phyloP scores from a whole-genome alignment of 164 flowering plant species.

The Tetracentron sinense region DNA sequence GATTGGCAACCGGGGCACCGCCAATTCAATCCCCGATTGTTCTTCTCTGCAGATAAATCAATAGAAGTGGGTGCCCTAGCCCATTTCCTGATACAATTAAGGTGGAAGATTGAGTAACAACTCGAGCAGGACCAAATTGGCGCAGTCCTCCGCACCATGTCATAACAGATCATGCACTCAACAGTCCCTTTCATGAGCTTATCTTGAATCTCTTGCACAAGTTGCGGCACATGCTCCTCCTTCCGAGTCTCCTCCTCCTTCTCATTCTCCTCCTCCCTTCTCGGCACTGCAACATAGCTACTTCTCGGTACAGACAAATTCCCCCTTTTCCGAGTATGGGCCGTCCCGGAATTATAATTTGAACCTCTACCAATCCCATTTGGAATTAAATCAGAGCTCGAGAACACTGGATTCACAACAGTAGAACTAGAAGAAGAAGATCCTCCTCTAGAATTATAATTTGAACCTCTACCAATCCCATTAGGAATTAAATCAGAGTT shows the following conservation, averaged over 20 bases:
- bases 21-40: conserved; percentile 85
- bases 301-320: conserved; percentile 23
- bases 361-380: conserved; percentile 20
- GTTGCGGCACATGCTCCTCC: conserved; percentile 57
- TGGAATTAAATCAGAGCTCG: conserved; percentile 8
- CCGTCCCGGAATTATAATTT: conserved; percentile 4
- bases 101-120: conserved; percentile 84
- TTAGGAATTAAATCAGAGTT: conserved; percentile 8
- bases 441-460: conserved; percentile 6
- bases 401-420: too few species aligned
- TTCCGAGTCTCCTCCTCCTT: conserved; percentile 18
- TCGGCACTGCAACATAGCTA: conserved; percentile 16
- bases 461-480: conserved; percentile 19
- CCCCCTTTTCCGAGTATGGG: conserved; percentile 24
- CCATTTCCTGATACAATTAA: conserved; percentile 89
- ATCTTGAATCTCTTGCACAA: conserved; percentile 90
- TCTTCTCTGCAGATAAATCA: conserved; percentile 69
- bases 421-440: too few species aligned
- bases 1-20: conserved; percentile 97
- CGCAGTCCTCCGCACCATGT: conserved; percentile 82
- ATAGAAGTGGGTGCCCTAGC: conserved; percentile 88
- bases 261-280: conserved; percentile 19
- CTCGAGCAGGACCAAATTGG: conserved; percentile 94
- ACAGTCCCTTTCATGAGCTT: conserved; percentile 66
- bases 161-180: conserved; percentile 98